phyloP scores from a whole-genome alignment of 306 rosid species.

The Malus sieversii region DNA sequence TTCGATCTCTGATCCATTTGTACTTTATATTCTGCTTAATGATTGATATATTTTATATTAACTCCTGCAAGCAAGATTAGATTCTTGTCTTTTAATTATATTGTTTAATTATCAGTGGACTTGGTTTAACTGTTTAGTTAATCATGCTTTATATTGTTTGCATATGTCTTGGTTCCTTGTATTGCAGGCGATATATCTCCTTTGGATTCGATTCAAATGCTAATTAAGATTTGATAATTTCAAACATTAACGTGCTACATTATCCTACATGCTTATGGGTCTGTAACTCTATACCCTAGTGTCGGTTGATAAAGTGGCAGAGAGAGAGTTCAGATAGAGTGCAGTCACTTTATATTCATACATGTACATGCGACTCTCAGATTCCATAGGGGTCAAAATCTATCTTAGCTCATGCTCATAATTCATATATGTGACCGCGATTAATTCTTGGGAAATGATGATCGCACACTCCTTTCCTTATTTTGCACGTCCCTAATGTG shows the following conservation, averaged over 20 bases:
- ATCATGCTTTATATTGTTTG: neutral
- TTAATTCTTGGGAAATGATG: too few relatives aligned
- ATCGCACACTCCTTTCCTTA: neutral
- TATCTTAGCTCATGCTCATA: neutral
- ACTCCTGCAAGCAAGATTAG: neutral
- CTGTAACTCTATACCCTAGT: neutral
- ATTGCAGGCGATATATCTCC: neutral
- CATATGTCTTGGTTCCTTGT: neutral
- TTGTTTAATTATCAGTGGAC: neutral
- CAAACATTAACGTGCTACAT: neutral
- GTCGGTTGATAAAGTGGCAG: neutral
- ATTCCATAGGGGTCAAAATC: neutral
- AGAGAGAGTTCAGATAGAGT: neutral
- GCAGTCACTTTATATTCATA: neutral
- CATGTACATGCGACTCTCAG: neutral
- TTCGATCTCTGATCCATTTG: neutral
- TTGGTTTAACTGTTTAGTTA: neutral
- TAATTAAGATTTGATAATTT: neutral
- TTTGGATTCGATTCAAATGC: neutral
- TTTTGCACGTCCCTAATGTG: neutral
- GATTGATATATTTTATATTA: neutral
- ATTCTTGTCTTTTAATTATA: neutral
- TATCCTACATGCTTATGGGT: neutral
- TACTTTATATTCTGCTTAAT: neutral
- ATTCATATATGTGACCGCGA: neutral